phyloP scores from a whole-genome alignment of 2,329 filamentous ascomycete species.

The Pestalotiopsis sp. region DNA sequence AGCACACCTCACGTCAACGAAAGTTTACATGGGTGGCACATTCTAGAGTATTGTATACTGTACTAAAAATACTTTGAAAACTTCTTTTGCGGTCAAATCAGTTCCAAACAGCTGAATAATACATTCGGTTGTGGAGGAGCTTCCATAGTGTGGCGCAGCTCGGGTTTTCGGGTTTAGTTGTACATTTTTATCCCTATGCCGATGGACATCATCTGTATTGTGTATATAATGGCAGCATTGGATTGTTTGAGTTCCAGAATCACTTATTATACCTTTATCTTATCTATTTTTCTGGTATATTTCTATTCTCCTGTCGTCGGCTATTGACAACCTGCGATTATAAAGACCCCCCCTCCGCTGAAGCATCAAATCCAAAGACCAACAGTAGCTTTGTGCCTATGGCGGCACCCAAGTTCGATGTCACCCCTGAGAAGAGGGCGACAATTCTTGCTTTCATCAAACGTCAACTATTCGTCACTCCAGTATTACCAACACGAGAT shows the following conservation, averaged over 20 bases:
- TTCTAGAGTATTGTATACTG: too few species aligned
- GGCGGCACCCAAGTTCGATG: neutral
- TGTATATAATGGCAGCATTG: neutral
- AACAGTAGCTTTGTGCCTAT: neutral
- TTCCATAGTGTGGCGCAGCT: neutral
- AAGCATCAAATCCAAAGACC: too few species aligned
- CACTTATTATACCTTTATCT: neutral
- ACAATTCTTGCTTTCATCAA: neutral
- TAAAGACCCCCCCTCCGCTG: too few species aligned
- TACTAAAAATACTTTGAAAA: too few species aligned
- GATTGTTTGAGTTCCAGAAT: neutral
- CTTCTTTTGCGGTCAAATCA: neutral
- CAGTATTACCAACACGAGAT: neutral
- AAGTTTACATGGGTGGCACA: too few species aligned
- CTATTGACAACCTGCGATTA: too few species aligned
- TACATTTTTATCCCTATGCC: neutral
- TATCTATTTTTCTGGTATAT: too few species aligned
- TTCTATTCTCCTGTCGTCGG: too few species aligned
- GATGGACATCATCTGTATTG: neutral
- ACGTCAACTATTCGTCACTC: slow-evolving; percentile 7
- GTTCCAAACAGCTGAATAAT: neutral
- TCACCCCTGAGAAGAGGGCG: neutral
- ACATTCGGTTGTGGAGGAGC: neutral
- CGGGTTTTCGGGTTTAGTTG: neutral
- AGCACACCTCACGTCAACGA: neutral